Percentiles rank a stretch among this genome's conserved stretches.
Evolutionary conservation across 2,329 filamentous ascomycete genomes (phyloP).

Genomic region (Hypoxylon sp.): DNA sequence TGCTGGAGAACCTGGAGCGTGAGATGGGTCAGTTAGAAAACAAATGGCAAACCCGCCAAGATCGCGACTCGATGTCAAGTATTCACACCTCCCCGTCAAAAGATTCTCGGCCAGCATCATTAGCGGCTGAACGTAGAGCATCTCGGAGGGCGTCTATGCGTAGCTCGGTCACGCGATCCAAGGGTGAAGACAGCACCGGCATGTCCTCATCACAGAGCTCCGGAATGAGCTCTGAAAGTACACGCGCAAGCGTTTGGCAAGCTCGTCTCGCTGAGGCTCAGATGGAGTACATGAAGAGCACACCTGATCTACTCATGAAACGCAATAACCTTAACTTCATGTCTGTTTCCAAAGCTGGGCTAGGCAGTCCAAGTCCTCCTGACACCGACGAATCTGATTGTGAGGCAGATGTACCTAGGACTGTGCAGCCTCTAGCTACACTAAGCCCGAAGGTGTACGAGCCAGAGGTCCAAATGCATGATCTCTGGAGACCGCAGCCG

Average conservation of each 20-base stretch:
- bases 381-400: conserved; percentile 66
- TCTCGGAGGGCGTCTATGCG: conserved; percentile 58
- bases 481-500: conserved; percentile 47
- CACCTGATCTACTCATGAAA: conserved; percentile 57
- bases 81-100: conserved; percentile 56
- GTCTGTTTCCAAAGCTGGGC: conserved; percentile 57
- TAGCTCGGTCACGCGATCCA: conserved; percentile 51
- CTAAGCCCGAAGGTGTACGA: conserved; percentile 19
- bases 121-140: conserved; percentile 58
- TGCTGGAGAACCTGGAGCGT: conserved; percentile 72
- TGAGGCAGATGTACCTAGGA: conserved; percentile 51
- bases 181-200: conserved; percentile 47
- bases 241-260: conserved; percentile 60
- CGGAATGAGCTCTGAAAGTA: conserved; percentile 53
- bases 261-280: conserved; percentile 63
- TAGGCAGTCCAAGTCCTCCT: conserved; percentile 69
- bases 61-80: conserved; percentile 67
- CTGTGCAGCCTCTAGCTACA: conserved; percentile 22
- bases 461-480: conserved; percentile 23
- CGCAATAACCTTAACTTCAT: conserved; percentile 59
- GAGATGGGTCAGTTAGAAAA: conserved; percentile 74
- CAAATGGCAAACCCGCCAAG: conserved; percentile 70
- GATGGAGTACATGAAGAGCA: conserved; percentile 61
- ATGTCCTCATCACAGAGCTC: conserved; percentile 50
- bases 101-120: conserved; percentile 56